Conservation (phyloP, 2,329 filamentous ascomycete species). For the Gliomastix tumulicola region DNA sequence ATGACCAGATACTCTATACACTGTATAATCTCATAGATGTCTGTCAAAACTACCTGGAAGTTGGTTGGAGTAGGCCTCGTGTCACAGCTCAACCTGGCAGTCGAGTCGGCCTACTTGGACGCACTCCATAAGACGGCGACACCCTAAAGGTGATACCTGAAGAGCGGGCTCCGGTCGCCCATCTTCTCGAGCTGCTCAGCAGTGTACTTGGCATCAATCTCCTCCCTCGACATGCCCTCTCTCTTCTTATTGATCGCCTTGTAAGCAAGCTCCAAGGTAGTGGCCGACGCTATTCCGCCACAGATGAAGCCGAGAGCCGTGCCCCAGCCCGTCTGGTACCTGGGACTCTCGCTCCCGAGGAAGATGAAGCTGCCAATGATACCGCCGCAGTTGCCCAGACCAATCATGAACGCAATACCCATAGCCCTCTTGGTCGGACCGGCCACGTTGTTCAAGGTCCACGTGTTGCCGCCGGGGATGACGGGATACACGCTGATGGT, state of each 20-base stretch:
- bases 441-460: constrained; percentile 26
- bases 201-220: constrained; percentile 17
- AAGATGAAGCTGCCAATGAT: constrained; percentile 16
- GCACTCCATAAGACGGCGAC: too few relatives aligned
- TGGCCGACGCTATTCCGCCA: constrained; percentile 7
- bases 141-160: constrained; percentile 13
- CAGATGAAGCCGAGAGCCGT: constrained; percentile 12
- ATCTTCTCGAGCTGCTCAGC: constrained; percentile 19
- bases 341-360: constrained; percentile 12
- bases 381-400: constrained; percentile 11
- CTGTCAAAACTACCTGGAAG: too few relatives aligned
- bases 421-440: constrained; percentile 23
- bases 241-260: constrained; percentile 15
- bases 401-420: constrained; percentile 24
- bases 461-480: constrained; percentile 22
- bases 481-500: constrained; percentile 29
- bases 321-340: constrained; percentile 16
- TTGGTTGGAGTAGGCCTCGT: too few relatives aligned
- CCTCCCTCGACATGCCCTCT: constrained; percentile 11
- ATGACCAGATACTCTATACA: too few relatives aligned
- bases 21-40: too few relatives aligned
- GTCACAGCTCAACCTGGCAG: too few relatives aligned
- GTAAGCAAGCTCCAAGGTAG: constrained; percentile 11
- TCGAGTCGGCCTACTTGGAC: too few relatives aligned
- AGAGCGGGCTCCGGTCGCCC: constrained; percentile 22